phyloP scores from a whole-genome alignment of 148 eudicot species.

The Silene conica region DNA sequence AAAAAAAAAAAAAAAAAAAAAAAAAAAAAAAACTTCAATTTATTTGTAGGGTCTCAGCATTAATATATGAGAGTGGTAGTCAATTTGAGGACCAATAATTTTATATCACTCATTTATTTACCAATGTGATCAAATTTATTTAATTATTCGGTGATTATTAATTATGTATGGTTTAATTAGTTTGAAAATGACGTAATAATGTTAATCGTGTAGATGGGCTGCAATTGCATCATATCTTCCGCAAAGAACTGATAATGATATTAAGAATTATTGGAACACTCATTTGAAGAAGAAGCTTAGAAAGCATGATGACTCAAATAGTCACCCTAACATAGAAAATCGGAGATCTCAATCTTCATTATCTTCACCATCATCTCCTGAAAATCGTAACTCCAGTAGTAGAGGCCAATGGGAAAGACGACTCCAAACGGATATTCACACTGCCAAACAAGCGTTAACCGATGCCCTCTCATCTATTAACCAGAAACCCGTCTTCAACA shows the following conservation, averaged over 20 bases:
- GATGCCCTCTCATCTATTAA: constrained; percentile 51
- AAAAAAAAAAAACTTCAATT: too few relatives aligned
- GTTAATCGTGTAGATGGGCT: constrained; percentile 25
- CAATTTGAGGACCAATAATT: not conserved
- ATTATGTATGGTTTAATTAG: not conserved
- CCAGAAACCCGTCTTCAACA: constrained; percentile 15
- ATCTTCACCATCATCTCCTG: constrained; percentile 21
- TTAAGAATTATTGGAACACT: constrained; percentile 35
- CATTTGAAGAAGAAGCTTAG: constrained; percentile 31
- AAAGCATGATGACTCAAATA: constrained; percentile 1
- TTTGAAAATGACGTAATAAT: not conserved
- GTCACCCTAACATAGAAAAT: not conserved
- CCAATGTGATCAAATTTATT: not conserved
- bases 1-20: too few relatives aligned
- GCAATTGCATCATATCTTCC: constrained; percentile 37
- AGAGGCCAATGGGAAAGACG: constrained; percentile 80
- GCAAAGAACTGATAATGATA: constrained; percentile 30
- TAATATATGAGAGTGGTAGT: not conserved
- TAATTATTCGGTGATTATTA: not conserved
- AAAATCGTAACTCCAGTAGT: constrained; percentile 32
- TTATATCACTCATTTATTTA: not conserved
- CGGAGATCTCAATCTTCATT: constrained; percentile 12
- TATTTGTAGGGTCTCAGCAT: not conserved
- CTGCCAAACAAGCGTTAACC: constrained; percentile 70
- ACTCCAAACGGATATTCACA: constrained; percentile 68